phyloP scores from a whole-genome alignment of 1,284 basidiomycete genomes.

The Cryptococcus maquisensis region DNA sequence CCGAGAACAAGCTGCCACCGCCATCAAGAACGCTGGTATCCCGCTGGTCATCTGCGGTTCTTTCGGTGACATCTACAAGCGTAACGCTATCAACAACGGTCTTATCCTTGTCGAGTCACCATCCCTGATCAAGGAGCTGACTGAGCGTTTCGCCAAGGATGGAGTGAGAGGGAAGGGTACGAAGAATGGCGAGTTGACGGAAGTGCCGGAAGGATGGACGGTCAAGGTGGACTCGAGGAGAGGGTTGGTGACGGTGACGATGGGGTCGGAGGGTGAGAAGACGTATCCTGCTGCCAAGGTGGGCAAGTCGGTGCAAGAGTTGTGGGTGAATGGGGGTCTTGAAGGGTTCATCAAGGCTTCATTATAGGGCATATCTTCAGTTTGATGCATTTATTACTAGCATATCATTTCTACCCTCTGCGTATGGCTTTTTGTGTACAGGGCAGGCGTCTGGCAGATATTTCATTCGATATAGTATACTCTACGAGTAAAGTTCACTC shows the following conservation, averaged over 20 bases:
- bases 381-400: neutral
- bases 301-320: slow-evolving; percentile 85
- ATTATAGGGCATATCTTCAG: slow-evolving; percentile 33
- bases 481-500: too few relatives aligned
- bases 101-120: slow-evolving; percentile 92
- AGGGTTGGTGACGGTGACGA: slow-evolving; percentile 60
- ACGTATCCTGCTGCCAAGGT: slow-evolving; percentile 68
- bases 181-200: slow-evolving; percentile 70
- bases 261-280: slow-evolving; percentile 53
- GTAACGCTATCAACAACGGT: slow-evolving; percentile 98
- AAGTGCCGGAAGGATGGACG: slow-evolving; percentile 60
- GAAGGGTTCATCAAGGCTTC: slow-evolving; percentile 54
- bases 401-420: too few relatives aligned
- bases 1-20: slow-evolving; percentile 97
- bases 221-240: slow-evolving; percentile 66
- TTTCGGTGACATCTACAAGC: slow-evolving; percentile 99
- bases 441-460: too few relatives aligned
- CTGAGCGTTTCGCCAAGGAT: slow-evolving; percentile 65
- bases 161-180: slow-evolving; percentile 73
- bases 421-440: too few relatives aligned
- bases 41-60: slow-evolving; percentile 92
- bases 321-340: slow-evolving; percentile 56
- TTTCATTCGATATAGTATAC: too few relatives aligned
- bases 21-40: slow-evolving; percentile 88
- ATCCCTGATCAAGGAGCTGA: slow-evolving; percentile 80